phyloP scores from a whole-genome alignment of 164 flowering plant species.

The Berberis thunbergii region DNA sequence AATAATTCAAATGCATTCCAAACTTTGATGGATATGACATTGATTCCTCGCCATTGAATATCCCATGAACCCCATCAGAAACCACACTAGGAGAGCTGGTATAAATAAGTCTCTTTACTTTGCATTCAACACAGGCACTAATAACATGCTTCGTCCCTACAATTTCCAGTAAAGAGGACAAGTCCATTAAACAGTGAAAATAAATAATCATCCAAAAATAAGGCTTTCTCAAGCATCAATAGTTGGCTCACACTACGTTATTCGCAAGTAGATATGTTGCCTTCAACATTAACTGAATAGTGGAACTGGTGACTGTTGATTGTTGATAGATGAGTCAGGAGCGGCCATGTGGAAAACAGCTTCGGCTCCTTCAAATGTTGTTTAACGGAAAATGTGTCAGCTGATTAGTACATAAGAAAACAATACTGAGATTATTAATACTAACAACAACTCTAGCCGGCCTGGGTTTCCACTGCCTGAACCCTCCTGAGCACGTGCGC shows the following conservation, averaged over 20 bases:
- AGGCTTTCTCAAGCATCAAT: no score
- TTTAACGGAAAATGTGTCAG: no score
- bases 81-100: slow-evolving; percentile 98
- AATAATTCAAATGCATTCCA: neutral
- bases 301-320: slow-evolving; percentile 41
- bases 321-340: slow-evolving; percentile 92
- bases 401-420: no score
- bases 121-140: slow-evolving; percentile 71
- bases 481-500: no score
- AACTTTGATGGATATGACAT: slow-evolving; percentile 77
- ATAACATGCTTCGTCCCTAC: slow-evolving; percentile 79
- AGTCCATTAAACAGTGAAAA: neutral
- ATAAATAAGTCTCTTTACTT: slow-evolving; percentile 75
- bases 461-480: no score
- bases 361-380: no score
- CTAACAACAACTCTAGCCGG: no score
- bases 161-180: slow-evolving; percentile 4
- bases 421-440: no score
- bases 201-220: neutral
- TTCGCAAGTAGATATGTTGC: no score
- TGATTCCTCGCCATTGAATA: no score
- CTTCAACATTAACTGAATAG: no score
- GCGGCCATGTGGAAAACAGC: slow-evolving; percentile 76
- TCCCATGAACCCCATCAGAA: slow-evolving; percentile 50
- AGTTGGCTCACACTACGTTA: no score